Conservation (phyloP, 768 basidiomycete species). For the Leccinum fibrillosum region DNA sequence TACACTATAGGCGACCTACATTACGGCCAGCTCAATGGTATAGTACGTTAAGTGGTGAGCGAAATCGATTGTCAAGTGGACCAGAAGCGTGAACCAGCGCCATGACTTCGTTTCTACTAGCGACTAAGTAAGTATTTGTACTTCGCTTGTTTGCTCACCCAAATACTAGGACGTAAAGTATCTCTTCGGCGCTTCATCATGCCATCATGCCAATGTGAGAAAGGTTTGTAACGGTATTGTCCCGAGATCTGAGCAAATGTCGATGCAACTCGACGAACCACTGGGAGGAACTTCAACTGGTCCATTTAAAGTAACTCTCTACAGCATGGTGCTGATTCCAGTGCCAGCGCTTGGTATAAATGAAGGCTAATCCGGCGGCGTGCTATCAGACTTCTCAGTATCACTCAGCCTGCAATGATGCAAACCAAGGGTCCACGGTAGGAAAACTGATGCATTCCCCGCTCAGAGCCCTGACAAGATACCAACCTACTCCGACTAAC, state of each 20-base stretch:
- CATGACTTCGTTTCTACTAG: not conserved
- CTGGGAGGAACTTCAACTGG: not conserved
- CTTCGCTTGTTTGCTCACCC: not conserved
- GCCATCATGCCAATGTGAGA: not conserved
- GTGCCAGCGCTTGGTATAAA: constrained; percentile 4
- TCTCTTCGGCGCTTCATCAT: not conserved
- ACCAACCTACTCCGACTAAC: constrained; percentile 1
- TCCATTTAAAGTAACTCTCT: not conserved
- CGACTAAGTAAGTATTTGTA: not conserved
- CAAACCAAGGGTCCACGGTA: not conserved
- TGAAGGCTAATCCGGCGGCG: not conserved
- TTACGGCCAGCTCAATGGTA: not conserved
- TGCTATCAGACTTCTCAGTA: not conserved
- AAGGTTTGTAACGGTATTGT: not conserved
- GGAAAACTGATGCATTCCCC: not conserved
- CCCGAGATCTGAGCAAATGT: not conserved
- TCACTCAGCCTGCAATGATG: not conserved
- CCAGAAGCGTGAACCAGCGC: not conserved
- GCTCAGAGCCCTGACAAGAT: constrained; percentile 6
- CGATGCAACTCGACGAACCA: not conserved
- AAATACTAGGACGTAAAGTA: not conserved
- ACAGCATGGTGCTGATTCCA: constrained; percentile 26
- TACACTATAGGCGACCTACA: not conserved
- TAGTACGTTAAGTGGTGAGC: not conserved
- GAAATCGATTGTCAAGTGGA: not conserved